Conservation (phyloP, 2,329 filamentous ascomycete species). For the Cercospora sojina region DNA sequence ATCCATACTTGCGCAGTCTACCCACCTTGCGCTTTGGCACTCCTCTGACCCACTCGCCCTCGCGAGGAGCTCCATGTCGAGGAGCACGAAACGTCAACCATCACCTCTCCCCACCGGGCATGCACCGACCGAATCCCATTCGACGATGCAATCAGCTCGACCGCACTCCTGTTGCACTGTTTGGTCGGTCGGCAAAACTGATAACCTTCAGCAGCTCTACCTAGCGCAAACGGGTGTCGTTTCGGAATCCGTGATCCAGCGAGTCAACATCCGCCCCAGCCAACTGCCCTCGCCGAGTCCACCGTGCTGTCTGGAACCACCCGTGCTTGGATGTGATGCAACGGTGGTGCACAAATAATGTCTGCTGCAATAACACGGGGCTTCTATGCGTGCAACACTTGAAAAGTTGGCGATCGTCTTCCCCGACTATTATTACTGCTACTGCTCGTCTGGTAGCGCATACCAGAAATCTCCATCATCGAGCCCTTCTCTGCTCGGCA, state of each 20-base stretch:
- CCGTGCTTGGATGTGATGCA: not conserved
- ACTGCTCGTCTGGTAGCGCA: conserved; percentile 50
- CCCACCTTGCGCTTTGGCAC: not conserved
- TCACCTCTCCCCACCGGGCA: not conserved
- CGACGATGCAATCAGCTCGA: not conserved
- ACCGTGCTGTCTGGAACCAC: not conserved
- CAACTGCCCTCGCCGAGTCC: not conserved
- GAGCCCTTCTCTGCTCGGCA: conserved; percentile 79
- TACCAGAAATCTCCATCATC: conserved; percentile 89
- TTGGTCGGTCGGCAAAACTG: not conserved
- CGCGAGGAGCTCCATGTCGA: not conserved
- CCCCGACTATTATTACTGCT: not conserved
- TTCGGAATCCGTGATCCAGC: not conserved
- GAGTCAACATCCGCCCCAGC: not conserved
- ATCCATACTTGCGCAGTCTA: not conserved
- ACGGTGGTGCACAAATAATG: not conserved
- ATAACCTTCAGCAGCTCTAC: not conserved
- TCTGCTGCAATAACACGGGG: not conserved
- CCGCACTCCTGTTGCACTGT: not conserved
- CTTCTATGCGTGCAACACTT: not conserved
- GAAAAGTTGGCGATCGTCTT: not conserved
- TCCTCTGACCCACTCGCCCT: not conserved
- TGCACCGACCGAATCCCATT: not conserved
- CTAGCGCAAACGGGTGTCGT: not conserved
- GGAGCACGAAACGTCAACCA: not conserved